Evolutionary conservation across 768 basidiomycete species (phyloP).

Genomic region (Macrolepiota albuminosa): DNA sequence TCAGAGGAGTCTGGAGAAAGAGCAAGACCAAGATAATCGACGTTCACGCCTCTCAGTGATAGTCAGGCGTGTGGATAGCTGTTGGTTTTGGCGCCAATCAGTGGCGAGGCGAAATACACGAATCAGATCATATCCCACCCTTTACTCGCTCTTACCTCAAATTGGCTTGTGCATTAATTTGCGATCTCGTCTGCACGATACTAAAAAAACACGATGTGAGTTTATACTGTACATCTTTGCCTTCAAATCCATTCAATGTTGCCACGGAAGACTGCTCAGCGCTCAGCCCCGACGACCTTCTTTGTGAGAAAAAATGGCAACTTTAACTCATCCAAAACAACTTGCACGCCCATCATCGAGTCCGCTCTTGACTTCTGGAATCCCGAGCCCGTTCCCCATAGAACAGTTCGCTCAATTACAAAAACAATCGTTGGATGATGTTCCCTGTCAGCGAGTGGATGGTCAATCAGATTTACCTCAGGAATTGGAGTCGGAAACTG

Average conservation of each 20-base stretch:
- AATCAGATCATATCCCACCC: background rate
- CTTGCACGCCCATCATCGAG: conserved; percentile 19
- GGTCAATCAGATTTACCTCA: conserved; percentile 9
- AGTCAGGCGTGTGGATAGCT: background rate
- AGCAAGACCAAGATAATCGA: background rate
- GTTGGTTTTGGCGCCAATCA: conserved; percentile 1
- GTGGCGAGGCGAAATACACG: background rate
- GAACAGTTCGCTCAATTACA: conserved; percentile 24
- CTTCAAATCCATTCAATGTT: background rate
- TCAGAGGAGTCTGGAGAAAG: background rate
- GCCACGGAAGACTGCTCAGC: background rate
- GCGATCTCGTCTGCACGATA: background rate
- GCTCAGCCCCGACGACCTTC: background rate
- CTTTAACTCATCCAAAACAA: conserved; percentile 30
- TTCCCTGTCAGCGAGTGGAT: background rate
- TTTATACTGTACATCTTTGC: background rate
- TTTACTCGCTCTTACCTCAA: background rate
- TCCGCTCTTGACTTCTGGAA: conserved; percentile 21
- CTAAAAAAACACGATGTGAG: background rate
- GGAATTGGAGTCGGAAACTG: conserved; percentile 5
- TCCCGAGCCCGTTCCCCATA: conserved; percentile 39
- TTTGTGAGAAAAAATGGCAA: conserved; percentile 28
- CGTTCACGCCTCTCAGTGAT: background rate
- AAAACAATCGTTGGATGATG: conserved; percentile 1
- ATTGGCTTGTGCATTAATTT: background rate